Percentiles rank a stretch among this genome's conserved stretches.
Conservation (phyloP, 2,329 filamentous ascomycete species). For the Exophiala bonariae region DNA sequence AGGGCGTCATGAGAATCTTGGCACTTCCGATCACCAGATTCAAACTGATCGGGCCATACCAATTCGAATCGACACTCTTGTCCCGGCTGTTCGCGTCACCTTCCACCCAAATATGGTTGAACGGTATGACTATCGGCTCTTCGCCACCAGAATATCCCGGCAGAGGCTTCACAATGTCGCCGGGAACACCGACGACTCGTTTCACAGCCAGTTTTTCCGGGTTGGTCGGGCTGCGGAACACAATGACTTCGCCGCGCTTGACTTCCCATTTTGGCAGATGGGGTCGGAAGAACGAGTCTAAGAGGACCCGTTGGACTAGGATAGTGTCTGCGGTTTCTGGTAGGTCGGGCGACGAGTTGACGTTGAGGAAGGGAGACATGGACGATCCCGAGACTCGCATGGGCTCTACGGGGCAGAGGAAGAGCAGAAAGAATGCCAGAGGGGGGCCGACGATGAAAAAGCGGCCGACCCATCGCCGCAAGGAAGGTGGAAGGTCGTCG, state of each 20-base stretch:
- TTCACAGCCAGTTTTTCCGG: slow-evolving; percentile 65
- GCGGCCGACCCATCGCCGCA: slow-evolving; percentile 17
- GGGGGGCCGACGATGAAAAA: slow-evolving; percentile 35
- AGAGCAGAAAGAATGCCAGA: slow-evolving; percentile 37
- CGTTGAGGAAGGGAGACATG: slow-evolving; percentile 78
- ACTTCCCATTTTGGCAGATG: slow-evolving; percentile 58
- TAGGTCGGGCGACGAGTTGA: slow-evolving; percentile 54
- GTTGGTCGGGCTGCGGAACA: slow-evolving; percentile 47
- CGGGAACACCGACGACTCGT: slow-evolving; percentile 76
- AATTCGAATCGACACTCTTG: slow-evolving; percentile 79
- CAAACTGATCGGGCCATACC: slow-evolving; percentile 80
- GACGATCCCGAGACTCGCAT: slow-evolving; percentile 53
- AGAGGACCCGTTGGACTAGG: slow-evolving; percentile 29
- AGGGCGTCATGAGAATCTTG: slow-evolving; percentile 70
- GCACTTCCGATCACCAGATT: slow-evolving; percentile 74
- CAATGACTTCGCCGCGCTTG: slow-evolving; percentile 72
- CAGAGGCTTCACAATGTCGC: slow-evolving; percentile 71
- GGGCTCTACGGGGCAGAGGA: slow-evolving; percentile 40
- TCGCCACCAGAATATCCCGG: slow-evolving; percentile 57
- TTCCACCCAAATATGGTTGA: slow-evolving; percentile 91
- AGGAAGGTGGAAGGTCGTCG: slow-evolving; percentile 3
- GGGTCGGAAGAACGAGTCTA: slow-evolving; percentile 38
- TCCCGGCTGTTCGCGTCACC: slow-evolving; percentile 74
- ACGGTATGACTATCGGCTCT: slow-evolving; percentile 64
- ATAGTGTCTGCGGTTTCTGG: slow-evolving; percentile 42